Evolutionary conservation across 768 basidiomycete genomes (phyloP), one percentile per base, ranked within the genome.

Genomic region (Suillus spraguei): DNA sequence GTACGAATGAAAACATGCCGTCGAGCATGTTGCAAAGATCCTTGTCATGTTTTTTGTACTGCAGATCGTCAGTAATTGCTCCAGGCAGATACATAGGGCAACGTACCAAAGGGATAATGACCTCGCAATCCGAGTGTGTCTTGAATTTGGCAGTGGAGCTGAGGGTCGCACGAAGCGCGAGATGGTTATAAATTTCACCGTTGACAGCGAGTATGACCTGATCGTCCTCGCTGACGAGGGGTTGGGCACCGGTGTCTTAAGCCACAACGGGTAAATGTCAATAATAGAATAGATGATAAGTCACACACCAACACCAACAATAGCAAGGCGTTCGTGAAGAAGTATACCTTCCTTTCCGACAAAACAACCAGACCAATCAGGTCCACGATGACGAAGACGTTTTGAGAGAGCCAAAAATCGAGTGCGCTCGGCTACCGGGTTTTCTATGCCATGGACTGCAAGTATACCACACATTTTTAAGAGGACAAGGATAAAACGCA

Each of bases 101-200:
- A 77, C 81, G 71, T 66, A 97, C 97, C 70, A 99, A 77, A 67
- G 96, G 92, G 65, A 99, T 85, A 69, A 99, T 97, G 70, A 97
- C 89, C 77, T 99, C 97, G 77, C 97, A 99, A 71, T 99, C 97
- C 0, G 96, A 98, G 72, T 97, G 93, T 0, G 97, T 99, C 82
- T 94, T 97, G 83, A 99, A 97, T 63, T 87, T 88, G 67, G 88
- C 85, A 62, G 79, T 82, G 50, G 85, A 73, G 42, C 85, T 87
- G 60, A 95, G 78, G 32, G 76, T 78, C 59, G 87, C 84, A 63
- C 93, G 86, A 59, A 99, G 86, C 20, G 89, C 83, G 61, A 92
- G 78, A 73, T 99, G 94, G 82, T 99, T 99, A 84, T 99, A 99
- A 71, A 99, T 99, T 79, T 99, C 97, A 59, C 97, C 97, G 77